A percentile compares a stretch with the other conserved stretches of the same genome.
Evolutionary conservation across 441 rosid species (phyloP).

Genomic region (Hura crepitans): DNA sequence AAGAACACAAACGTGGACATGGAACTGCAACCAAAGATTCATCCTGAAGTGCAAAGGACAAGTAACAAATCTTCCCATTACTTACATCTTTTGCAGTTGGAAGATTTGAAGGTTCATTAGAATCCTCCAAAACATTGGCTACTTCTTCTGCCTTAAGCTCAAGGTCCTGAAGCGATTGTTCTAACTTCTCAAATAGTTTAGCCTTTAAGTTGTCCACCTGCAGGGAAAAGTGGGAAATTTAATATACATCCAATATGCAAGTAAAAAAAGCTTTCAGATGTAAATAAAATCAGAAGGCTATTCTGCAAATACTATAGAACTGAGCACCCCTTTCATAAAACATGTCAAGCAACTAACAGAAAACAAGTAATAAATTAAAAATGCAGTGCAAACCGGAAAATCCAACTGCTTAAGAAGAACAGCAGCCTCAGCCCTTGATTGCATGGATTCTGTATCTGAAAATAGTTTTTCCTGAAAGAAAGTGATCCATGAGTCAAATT

Average conservation of each 20-base stretch:
- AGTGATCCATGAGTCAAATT: conserved; percentile 20
- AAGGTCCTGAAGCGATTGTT: conserved; percentile 77
- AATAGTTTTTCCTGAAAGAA: conserved; percentile 73
- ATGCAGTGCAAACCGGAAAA: conserved; percentile 67
- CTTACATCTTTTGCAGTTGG: conserved; percentile 57
- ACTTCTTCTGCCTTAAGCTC: conserved; percentile 53
- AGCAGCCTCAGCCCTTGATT: conserved; percentile 95
- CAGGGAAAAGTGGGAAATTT: conserved; percentile 4
- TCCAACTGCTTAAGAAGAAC: conserved; percentile 91
- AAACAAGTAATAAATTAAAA: conserved; percentile 15
- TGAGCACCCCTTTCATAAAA: not conserved
- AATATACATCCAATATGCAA: conserved; percentile 3
- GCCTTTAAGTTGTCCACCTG: conserved; percentile 87
- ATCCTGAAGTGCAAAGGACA: not conserved
- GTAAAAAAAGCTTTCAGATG: conserved; percentile 10
- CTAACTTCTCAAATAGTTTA: conserved; percentile 82
- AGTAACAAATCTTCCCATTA: conserved; percentile 9
- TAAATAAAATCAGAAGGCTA: conserved; percentile 1
- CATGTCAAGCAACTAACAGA: conserved; percentile 1
- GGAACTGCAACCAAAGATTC: not conserved
- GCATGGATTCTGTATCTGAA: conserved; percentile 90
- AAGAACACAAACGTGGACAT: not conserved
- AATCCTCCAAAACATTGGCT: conserved; percentile 34
- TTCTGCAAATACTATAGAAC: conserved; percentile 9
- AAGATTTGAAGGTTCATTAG: conserved; percentile 42